Evolutionary conservation across 192 early-diverging fungal genomes (phyloP).

Genomic region (Bifiguratus adelaidae): DNA sequence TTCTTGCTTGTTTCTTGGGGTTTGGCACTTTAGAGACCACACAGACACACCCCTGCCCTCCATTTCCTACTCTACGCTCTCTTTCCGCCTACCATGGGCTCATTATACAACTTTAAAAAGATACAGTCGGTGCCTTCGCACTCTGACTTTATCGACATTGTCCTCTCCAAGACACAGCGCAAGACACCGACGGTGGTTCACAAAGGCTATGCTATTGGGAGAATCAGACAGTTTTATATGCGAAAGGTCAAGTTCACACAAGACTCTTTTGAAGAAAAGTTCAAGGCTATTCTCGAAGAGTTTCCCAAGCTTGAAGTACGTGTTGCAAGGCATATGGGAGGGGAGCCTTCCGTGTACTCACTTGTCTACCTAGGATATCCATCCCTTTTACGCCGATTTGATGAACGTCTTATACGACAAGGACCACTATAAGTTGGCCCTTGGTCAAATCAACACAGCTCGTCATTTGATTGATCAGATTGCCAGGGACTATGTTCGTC

Average conservation of each 20-base stretch:
- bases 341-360: neutral
- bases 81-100: constrained; percentile 9
- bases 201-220: constrained; percentile 92
- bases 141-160: constrained; percentile 94
- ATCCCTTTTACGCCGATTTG: constrained; percentile 98
- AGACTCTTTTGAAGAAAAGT: constrained; percentile 92
- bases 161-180: constrained; percentile 96
- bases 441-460: constrained; percentile 97
- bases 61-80: neutral
- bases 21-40: too few species aligned
- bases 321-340: neutral
- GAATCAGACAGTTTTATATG: constrained; percentile 99
- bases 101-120: constrained; percentile 97
- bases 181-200: constrained; percentile 96
- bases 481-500: constrained; percentile 92
- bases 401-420: constrained; percentile 99
- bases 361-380: constrained; percentile 67
- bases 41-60: too few species aligned
- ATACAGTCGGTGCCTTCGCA: constrained; percentile 90
- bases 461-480: constrained; percentile 94
- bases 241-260: constrained; percentile 99
- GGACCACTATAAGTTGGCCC: constrained; percentile 99
- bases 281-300: constrained; percentile 85
- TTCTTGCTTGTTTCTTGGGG: too few species aligned
- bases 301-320: constrained; percentile 96